Evolutionary conservation across 78 protist species (phyloP).

Genomic region (Bodo saltans): DNA sequence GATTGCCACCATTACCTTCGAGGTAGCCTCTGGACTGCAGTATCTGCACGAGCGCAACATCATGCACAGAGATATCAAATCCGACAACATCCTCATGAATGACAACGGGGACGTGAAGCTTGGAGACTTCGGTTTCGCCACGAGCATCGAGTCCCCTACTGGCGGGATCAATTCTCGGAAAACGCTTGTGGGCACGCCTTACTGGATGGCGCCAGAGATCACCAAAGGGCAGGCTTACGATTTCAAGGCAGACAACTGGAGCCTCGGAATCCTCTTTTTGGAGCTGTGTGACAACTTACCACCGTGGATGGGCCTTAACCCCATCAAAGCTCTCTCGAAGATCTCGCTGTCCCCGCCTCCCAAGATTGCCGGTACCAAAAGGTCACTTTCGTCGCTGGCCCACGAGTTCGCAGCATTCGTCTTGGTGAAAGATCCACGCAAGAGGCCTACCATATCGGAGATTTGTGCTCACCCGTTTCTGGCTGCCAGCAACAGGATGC

Average conservation of each 20-base stretch:
- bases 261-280: conserved; percentile 81
- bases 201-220: conserved; percentile 95
- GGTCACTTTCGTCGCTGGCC: no score
- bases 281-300: conserved; percentile 90
- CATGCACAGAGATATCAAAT: conserved; percentile 88
- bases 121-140: conserved; percentile 83
- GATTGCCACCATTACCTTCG: conserved; percentile 63
- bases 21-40: conserved; percentile 59
- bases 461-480: no score
- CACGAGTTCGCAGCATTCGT: no score
- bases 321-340: conserved; percentile 82
- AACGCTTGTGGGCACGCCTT: conserved; percentile 90
- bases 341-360: no score
- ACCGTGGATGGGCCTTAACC: conserved; percentile 75
- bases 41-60: conserved; percentile 73
- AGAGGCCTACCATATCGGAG: no score
- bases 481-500: no score
- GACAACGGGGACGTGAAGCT: conserved; percentile 72
- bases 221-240: conserved; percentile 84
- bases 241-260: conserved; percentile 84
- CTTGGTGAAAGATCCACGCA: no score
- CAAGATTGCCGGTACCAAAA: no score
- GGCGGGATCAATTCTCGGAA: no score
- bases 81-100: conserved; percentile 79
- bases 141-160: no score